Evolutionary conservation across 2,329 filamentous ascomycete genomes (phyloP).

Genomic region (Graphilbum sp.): DNA sequence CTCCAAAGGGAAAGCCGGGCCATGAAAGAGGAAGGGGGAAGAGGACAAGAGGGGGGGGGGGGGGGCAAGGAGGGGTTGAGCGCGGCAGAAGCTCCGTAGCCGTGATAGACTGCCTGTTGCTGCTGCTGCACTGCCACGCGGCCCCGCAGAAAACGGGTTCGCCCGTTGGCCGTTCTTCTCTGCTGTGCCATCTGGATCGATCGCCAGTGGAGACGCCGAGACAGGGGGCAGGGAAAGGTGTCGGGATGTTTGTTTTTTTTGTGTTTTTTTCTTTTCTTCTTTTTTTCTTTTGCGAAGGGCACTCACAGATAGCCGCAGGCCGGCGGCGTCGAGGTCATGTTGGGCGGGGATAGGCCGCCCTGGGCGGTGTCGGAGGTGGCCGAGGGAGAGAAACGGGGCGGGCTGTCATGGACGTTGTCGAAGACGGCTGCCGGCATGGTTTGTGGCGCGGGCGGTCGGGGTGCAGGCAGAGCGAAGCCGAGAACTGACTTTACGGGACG

Average conservation of each 20-base stretch:
- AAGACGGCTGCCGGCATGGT: too few relatives aligned
- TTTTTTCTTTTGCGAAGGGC: too few relatives aligned
- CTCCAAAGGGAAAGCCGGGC: neutral
- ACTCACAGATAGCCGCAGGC: neutral
- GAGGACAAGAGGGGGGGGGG: neutral
- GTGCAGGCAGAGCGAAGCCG: too few relatives aligned
- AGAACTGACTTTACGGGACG: too few relatives aligned
- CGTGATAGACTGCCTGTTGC: neutral
- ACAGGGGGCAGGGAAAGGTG: neutral
- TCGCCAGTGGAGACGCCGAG: neutral
- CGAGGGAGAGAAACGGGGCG: too few relatives aligned
- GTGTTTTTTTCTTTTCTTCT: neutral
- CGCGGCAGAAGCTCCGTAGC: neutral
- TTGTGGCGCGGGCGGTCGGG: too few relatives aligned
- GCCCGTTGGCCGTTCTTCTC: conserved; percentile 4
- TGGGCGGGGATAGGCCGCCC: too few relatives aligned
- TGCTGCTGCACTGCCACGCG: conserved; percentile 10
- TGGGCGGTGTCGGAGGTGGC: too few relatives aligned
- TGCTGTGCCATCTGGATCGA: neutral
- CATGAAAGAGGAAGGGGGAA: too few relatives aligned
- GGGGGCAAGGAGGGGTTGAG: neutral
- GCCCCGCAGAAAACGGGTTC: conserved; percentile 8
- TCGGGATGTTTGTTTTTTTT: neutral
- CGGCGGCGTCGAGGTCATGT: too few relatives aligned
- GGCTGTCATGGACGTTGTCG: too few relatives aligned